phyloP scores from a whole-genome alignment of 1,139 yeast genomes.

The Spathaspora sp. region DNA sequence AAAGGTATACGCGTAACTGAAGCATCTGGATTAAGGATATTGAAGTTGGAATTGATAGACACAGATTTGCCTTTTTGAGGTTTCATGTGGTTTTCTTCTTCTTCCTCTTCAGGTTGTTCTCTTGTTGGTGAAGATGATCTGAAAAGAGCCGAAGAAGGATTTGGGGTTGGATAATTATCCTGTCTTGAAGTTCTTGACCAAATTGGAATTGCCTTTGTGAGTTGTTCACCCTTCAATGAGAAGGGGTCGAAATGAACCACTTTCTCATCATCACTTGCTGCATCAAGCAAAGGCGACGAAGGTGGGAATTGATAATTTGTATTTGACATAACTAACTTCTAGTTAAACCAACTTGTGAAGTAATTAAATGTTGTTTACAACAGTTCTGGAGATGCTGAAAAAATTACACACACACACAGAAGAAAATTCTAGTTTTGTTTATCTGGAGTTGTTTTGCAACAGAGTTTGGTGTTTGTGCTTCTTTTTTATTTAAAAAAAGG shows the following conservation, averaged over 20 bases:
- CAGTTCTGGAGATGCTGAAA: neutral
- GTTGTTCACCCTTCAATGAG: slow-evolving; percentile 9
- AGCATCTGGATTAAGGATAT: slow-evolving; percentile 40
- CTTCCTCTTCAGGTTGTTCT: slow-evolving; percentile 6
- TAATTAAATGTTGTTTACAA: neutral
- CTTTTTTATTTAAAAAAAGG: neutral
- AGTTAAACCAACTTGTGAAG: neutral
- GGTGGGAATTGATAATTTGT: slow-evolving; percentile 50
- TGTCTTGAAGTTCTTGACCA: slow-evolving; percentile 4
- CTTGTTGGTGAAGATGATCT: slow-evolving; percentile 45
- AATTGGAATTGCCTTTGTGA: slow-evolving; percentile 1
- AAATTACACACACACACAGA: neutral
- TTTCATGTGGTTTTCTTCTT: slow-evolving; percentile 1
- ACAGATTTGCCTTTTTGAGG: slow-evolving; percentile 5
- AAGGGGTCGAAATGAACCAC: slow-evolving; percentile 19
- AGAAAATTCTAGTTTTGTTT: neutral
- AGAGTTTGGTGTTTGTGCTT: neutral
- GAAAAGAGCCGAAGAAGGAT: slow-evolving; percentile 54
- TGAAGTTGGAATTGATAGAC: slow-evolving; percentile 33
- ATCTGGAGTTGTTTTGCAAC: neutral
- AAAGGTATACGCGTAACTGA: slow-evolving; percentile 40
- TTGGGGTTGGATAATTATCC: slow-evolving; percentile 51
- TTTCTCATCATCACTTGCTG: slow-evolving; percentile 19
- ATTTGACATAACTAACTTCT: slow-evolving; percentile 7
- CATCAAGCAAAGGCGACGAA: slow-evolving; percentile 56